phyloP scores from a whole-genome alignment of 129 eudicot species.

The Artemisia argyi region DNA sequence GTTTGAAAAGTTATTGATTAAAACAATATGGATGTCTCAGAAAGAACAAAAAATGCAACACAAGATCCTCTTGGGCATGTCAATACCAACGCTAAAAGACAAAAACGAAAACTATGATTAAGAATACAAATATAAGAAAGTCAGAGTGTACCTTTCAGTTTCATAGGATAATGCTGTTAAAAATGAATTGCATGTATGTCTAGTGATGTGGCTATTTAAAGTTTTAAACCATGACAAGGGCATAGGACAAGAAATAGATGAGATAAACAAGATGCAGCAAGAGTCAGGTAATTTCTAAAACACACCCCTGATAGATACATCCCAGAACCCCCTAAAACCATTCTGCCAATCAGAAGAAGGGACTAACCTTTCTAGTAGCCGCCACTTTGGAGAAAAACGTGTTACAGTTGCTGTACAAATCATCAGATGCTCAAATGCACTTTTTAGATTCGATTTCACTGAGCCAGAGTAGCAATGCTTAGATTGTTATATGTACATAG shows the following conservation, averaged over 20 bases:
- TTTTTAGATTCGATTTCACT: too few species aligned
- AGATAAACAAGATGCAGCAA: neutral
- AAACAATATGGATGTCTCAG: neutral
- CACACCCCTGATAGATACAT: neutral
- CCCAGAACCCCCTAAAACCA: too few species aligned
- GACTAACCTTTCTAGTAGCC: too few species aligned
- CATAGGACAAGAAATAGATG: constrained; percentile 16
- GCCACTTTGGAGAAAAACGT: too few species aligned
- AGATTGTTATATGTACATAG: too few species aligned
- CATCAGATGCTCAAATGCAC: too few species aligned
- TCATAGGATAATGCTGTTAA: neutral
- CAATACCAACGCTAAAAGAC: constrained; percentile 18
- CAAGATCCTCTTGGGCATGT: constrained; percentile 19
- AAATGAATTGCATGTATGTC: neutral
- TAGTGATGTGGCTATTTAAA: neutral
- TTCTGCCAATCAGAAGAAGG: too few species aligned
- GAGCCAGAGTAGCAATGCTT: too few species aligned
- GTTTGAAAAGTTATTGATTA: neutral
- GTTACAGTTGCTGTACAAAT: too few species aligned
- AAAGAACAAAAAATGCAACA: constrained; percentile 24
- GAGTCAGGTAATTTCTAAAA: neutral
- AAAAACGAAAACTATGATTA: neutral
- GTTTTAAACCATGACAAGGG: constrained; percentile 15
- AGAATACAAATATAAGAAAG: neutral
- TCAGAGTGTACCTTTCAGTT: constrained; percentile 6